These are phyloP conservation scores for Pythium vanterpoolii DNA, from an alignment of 352 stramenopile species.

Conservation along the genomic window DNA sequence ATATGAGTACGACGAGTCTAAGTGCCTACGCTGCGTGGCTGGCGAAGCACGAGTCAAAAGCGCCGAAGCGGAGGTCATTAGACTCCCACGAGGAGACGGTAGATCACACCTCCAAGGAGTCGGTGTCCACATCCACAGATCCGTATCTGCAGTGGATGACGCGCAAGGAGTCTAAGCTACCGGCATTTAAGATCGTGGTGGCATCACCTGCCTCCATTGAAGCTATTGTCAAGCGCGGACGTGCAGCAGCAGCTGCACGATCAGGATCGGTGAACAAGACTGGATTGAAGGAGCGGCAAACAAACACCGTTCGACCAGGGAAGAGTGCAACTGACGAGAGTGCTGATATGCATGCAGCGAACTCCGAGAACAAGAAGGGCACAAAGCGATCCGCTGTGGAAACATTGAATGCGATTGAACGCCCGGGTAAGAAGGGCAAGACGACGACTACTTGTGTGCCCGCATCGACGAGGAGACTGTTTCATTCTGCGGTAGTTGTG, in stretches of 20 bases:
- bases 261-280: constrained; percentile 3
- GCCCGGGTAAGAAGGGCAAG: constrained; percentile 6
- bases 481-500: background rate
- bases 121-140: background rate
- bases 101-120: background rate
- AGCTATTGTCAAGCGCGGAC: constrained; percentile 1
- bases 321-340: background rate
- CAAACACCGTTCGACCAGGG: background rate
- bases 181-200: constrained; percentile 5
- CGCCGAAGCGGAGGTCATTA: constrained; percentile 3
- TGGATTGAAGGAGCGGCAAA: background rate
- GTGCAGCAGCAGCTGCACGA: background rate
- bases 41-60: constrained; percentile 24
- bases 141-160: constrained; percentile 12
- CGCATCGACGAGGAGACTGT: background rate
- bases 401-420: background rate
- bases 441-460: background rate
- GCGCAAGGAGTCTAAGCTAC: constrained; percentile 23
- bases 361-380: background rate
- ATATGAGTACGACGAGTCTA: constrained; percentile 15
- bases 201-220: constrained; percentile 7
- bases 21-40: constrained; percentile 38
- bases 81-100: background rate
- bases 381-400: constrained; percentile 1
- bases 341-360: background rate